A percentile compares a stretch with the other conserved stretches of the same genome.
phyloP scores from a whole-genome alignment of 164 flowering plant genomes.

The Dillenia turbinata region DNA sequence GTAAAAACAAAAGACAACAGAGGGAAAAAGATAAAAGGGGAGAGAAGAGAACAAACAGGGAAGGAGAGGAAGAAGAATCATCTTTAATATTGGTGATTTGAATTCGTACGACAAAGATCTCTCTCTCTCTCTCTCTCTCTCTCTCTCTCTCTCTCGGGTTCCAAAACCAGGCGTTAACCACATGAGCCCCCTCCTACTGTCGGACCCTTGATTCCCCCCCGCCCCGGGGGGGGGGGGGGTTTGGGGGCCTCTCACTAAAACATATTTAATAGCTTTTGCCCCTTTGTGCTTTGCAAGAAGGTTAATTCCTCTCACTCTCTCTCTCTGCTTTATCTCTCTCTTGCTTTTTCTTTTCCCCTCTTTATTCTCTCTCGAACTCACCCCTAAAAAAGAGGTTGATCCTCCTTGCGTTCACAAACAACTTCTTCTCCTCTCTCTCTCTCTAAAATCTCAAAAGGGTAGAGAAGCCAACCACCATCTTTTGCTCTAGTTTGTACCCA shows the following conservation, averaged over 20 bases:
- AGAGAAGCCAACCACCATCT: conserved; percentile 17
- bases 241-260: too few species aligned
- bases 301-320: conserved; percentile 35
- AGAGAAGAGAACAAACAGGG: conserved; percentile 13
- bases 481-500: conserved; percentile 24
- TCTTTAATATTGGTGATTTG: conserved; percentile 38
- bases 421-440: conserved; percentile 27
- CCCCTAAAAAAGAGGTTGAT: conserved; percentile 61
- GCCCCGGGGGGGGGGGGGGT: too few species aligned
- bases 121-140: too few species aligned
- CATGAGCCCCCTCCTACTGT: conserved; percentile 48
- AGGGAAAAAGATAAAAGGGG: background rate
- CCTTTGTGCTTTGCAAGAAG: conserved; percentile 85
- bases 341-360: conserved; percentile 28
- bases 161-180: conserved; percentile 36
- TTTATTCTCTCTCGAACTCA: conserved; percentile 68
- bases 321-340: conserved; percentile 27
- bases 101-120: conserved; percentile 28
- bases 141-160: conserved; percentile 7
- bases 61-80: conserved; percentile 52
- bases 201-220: conserved; percentile 43
- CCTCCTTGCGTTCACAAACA: conserved; percentile 79
- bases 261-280: conserved; percentile 26
- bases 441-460: conserved; percentile 18
- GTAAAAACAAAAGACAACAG: too few species aligned